These are phyloP conservation scores for Termitomyces sp. DNA, from an alignment of 768 basidiomycete genomes.

Conservation along the genomic window DNA sequence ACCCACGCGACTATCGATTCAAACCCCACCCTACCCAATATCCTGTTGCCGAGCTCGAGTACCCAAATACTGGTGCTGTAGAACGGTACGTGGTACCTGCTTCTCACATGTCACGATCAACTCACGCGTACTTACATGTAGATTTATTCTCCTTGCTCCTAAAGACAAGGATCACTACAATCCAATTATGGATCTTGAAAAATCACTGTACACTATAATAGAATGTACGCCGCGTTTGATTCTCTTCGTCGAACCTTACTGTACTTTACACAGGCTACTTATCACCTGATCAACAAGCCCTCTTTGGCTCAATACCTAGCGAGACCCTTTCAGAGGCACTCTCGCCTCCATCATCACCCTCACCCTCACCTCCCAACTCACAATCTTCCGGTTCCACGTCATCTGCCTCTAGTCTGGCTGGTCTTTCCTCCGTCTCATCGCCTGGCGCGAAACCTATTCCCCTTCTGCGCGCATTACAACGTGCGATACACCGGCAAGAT, in stretches of 20 bases:
- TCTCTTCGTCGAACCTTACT: constrained; percentile 5
- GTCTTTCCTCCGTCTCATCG: constrained; percentile 25
- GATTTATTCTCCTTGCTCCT: constrained; percentile 73
- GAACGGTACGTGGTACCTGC: constrained; percentile 49
- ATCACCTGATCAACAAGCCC: constrained; percentile 53
- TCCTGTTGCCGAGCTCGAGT: constrained; percentile 71
- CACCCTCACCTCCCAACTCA: constrained; percentile 33
- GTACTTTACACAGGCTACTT: constrained; percentile 48
- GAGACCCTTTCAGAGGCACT: constrained; percentile 36
- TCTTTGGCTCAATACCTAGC: constrained; percentile 64
- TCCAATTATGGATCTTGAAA: constrained; percentile 76
- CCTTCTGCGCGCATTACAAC: constrained; percentile 55
- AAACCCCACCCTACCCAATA: constrained; percentile 54
- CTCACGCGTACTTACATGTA: constrained; percentile 22
- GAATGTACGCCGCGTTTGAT: constrained; percentile 40
- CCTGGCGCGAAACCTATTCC: constrained; percentile 21
- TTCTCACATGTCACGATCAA: background rate
- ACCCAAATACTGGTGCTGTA: constrained; percentile 62
- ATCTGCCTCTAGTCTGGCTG: constrained; percentile 23
- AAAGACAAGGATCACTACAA: constrained; percentile 86
- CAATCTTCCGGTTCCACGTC: constrained; percentile 22
- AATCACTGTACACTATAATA: constrained; percentile 64
- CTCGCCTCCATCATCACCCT: constrained; percentile 28
- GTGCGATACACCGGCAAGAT: constrained; percentile 62
- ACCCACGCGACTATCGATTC: constrained; percentile 59